Evolutionary conservation across 2,329 filamentous ascomycete species (phyloP).

Genomic region (Fusarium chaquense): DNA sequence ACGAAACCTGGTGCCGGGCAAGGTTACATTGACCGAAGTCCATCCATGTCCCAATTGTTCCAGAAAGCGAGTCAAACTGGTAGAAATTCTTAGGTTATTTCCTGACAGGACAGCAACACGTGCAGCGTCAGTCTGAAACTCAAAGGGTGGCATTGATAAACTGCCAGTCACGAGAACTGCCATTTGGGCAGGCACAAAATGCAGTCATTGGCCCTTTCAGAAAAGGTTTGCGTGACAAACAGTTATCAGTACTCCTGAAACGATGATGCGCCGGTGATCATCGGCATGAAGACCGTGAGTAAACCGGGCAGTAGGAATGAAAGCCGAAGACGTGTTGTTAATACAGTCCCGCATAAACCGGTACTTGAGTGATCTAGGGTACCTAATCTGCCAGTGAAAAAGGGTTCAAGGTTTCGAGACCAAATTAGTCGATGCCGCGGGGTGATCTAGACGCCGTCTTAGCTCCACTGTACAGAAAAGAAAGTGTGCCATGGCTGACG

Average conservation of each 20-base stretch:
- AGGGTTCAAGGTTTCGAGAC: slow-evolving; percentile 22
- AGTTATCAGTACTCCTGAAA: slow-evolving; percentile 3
- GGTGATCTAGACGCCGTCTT: slow-evolving; percentile 28
- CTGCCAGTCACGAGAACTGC: neutral
- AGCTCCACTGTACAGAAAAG: slow-evolving; percentile 15
- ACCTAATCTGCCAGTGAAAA: neutral
- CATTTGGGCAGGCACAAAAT: neutral
- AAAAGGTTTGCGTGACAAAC: slow-evolving; percentile 1
- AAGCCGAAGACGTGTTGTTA: slow-evolving; percentile 1
- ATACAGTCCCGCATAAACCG: neutral
- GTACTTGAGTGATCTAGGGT: slow-evolving; percentile 16
- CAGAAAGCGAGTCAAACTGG: neutral
- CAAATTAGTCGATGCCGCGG: slow-evolving; percentile 38
- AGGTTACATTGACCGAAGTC: slow-evolving; percentile 1
- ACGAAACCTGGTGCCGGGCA: neutral
- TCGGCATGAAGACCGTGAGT: neutral
- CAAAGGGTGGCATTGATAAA: slow-evolving; percentile 13
- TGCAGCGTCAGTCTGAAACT: neutral
- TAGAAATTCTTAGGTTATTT: neutral
- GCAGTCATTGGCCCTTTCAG: neutral
- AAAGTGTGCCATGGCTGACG: slow-evolving; percentile 22
- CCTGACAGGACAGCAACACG: neutral
- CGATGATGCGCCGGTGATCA: neutral
- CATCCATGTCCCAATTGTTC: neutral
- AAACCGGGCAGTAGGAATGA: slow-evolving; percentile 1